A percentile compares a stretch with the other conserved stretches of the same genome.
phyloP scores from a whole-genome alignment of 2,329 filamentous ascomycete genomes.

The Daldinia eschscholtzii region DNA sequence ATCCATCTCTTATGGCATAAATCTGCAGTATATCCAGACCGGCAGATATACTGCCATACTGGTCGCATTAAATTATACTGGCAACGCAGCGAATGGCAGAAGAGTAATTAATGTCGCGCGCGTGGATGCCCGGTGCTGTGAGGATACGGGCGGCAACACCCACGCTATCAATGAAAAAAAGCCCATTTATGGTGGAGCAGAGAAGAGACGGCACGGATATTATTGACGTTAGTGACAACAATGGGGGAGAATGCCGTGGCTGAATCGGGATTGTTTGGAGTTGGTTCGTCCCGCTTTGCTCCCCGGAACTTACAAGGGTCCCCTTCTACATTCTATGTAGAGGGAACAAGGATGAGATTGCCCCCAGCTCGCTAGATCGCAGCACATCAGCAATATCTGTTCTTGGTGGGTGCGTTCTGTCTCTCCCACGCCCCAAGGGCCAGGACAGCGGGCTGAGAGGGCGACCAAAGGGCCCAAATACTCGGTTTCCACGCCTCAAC shows the following conservation, averaged over 20 bases:
- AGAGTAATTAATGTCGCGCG: conserved; percentile 38
- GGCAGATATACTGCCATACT: conserved; percentile 34
- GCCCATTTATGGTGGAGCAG: conserved; percentile 42
- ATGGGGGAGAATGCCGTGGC: conserved; percentile 45
- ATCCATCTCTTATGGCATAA: conserved; percentile 26
- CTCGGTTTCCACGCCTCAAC: conserved; percentile 50
- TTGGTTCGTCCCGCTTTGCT: conserved; percentile 45
- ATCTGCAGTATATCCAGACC: conserved; percentile 26
- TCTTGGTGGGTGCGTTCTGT: conserved; percentile 26
- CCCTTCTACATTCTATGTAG: background rate
- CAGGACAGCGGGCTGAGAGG: conserved; percentile 39
- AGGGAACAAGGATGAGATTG: conserved; percentile 38
- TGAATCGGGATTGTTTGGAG: conserved; percentile 49
- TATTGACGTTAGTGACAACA: conserved; percentile 43
- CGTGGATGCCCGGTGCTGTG: conserved; percentile 32
- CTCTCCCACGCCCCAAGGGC: conserved; percentile 43
- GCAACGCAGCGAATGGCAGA: conserved; percentile 34
- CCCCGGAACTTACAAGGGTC: conserved; percentile 35
- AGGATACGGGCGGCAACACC: conserved; percentile 31
- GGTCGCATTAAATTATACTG: conserved; percentile 34
- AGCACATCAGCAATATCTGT: conserved; percentile 37
- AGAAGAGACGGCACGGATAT: conserved; percentile 50
- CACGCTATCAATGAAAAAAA: conserved; percentile 37
- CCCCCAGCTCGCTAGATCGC: conserved; percentile 43
- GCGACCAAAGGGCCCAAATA: conserved; percentile 50